phyloP scores from a whole-genome alignment of 2,329 filamentous ascomycete species.

The Colletotrichum sp. region DNA sequence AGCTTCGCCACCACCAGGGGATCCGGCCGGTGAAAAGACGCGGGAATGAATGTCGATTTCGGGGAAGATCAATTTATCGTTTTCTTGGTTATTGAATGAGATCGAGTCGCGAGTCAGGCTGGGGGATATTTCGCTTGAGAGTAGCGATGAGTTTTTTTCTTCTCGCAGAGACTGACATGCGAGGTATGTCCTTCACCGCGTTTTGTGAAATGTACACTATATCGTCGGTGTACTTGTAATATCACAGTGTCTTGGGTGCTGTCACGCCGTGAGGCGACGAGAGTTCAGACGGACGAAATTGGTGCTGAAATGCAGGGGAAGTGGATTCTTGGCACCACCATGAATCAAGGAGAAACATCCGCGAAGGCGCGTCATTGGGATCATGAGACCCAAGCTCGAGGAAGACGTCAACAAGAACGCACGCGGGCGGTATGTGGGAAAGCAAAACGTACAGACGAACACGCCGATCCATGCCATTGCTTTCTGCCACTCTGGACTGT shows the following conservation, averaged over 20 bases:
- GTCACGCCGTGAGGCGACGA: not conserved
- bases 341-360: not conserved
- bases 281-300: not conserved
- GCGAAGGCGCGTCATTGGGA: not conserved
- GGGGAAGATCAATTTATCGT: not conserved
- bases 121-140: not conserved
- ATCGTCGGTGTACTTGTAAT: not conserved
- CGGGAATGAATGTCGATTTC: not conserved
- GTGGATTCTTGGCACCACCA: constrained; percentile 10
- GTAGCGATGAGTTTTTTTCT: not conserved
- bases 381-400: not conserved
- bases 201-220: not conserved
- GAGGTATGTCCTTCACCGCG: not conserved
- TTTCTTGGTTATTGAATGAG: not conserved
- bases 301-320: constrained; percentile 16
- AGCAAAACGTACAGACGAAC: not conserved
- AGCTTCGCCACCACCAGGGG: constrained; percentile 19
- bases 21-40: not conserved
- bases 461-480: constrained; percentile 14
- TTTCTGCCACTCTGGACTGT: not conserved
- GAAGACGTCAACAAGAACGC: not conserved
- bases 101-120: not conserved
- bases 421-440: constrained; percentile 7
- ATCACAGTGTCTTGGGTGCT: not conserved
- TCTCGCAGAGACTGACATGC: not conserved